These are phyloP conservation scores for Maudiozyma turicensis DNA, from an alignment of 805 yeast species.

Conservation along the genomic window DNA sequence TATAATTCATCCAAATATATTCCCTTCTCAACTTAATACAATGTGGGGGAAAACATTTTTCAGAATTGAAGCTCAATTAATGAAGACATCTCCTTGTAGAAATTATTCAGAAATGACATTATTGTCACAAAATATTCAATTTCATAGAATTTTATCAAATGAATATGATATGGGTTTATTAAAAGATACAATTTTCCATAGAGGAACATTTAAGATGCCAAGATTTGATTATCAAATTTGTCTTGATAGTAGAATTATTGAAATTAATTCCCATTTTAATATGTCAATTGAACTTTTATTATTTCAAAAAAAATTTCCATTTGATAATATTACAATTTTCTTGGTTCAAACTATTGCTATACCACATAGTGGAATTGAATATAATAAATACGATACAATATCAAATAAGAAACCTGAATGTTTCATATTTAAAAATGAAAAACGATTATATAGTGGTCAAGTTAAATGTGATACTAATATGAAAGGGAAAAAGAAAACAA, in stretches of 20 bases:
- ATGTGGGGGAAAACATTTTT: conserved; percentile 3
- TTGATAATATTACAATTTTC: conserved; percentile 4
- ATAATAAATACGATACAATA: background rate
- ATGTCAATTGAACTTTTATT: conserved; percentile 5
- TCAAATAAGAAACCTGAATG: background rate
- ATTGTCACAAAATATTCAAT: conserved; percentile 9
- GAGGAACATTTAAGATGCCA: conserved; percentile 6
- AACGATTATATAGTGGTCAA: background rate
- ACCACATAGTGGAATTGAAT: conserved; percentile 4
- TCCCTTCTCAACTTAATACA: conserved; percentile 2
- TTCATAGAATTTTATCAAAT: conserved; percentile 9
- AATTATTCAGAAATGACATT: conserved; percentile 8
- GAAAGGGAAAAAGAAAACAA: background rate
- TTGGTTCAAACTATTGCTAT: conserved; percentile 11
- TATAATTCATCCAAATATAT: background rate
- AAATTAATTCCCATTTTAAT: conserved; percentile 9
- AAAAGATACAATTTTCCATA: conserved; percentile 5
- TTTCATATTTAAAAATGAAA: background rate
- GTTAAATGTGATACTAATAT: background rate
- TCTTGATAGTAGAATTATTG: conserved; percentile 11
- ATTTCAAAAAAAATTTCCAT: conserved; percentile 1
- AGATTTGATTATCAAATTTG: conserved; percentile 5
- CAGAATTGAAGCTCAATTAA: conserved; percentile 4
- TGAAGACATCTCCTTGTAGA: conserved; percentile 1
- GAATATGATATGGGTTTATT: conserved; percentile 1